Percentiles rank a stretch among this genome's conserved stretches.
Conservation (phyloP, 1,284 basidiomycete species). For the Melanopsichium pennsylvanicum region DNA sequence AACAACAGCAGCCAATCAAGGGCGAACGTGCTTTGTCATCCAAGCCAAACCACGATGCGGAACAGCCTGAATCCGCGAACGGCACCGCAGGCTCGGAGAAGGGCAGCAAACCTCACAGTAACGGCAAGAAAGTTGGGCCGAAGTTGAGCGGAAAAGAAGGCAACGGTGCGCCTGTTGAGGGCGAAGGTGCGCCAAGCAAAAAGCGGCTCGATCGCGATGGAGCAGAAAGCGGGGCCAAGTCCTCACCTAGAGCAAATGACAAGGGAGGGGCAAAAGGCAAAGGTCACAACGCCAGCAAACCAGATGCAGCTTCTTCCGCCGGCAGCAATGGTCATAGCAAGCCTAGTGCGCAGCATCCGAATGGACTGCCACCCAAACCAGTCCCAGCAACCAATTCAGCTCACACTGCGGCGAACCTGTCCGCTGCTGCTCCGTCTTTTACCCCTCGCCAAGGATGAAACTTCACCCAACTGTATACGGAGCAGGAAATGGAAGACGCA, state of each 20-base stretch:
- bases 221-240: conserved; percentile 2
- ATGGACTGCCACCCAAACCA: conserved; percentile 13
- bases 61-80: background rate
- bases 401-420: conserved; percentile 9
- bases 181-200: conserved; percentile 1
- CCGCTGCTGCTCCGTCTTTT: conserved; percentile 28
- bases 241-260: conserved; percentile 3
- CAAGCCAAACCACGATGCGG: conserved; percentile 1
- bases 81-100: conserved; percentile 4
- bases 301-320: background rate
- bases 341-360: background rate
- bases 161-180: conserved; percentile 1
- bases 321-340: background rate
- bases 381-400: background rate
- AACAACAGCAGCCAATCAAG: conserved; percentile 14
- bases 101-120: conserved; percentile 13
- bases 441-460: conserved; percentile 13
- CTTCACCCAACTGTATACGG: no score
- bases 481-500: no score
- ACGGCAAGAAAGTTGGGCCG: conserved; percentile 16
- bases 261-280: conserved; percentile 1
- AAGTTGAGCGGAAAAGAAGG: conserved; percentile 10
- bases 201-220: background rate
- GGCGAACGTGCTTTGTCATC: conserved; percentile 9
- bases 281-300: background rate